Evolutionary conservation across 768 basidiomycete species (phyloP).

Genomic region (Rhizopogon salebrosus): DNA sequence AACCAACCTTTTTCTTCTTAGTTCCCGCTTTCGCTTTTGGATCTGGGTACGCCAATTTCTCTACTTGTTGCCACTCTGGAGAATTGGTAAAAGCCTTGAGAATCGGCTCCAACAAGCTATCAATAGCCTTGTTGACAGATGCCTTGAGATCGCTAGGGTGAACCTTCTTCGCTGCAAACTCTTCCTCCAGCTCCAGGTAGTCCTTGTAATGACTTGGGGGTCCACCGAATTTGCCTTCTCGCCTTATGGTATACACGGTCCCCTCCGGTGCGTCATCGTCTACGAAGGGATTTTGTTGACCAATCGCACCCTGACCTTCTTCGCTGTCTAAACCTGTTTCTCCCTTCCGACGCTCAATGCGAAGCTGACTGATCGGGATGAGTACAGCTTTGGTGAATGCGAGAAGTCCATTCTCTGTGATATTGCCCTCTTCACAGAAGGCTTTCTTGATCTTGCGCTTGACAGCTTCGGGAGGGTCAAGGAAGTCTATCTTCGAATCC

Average conservation of each 20-base stretch:
- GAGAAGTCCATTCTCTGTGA: slow-evolving; percentile 83
- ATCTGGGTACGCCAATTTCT: slow-evolving; percentile 81
- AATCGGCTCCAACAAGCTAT: slow-evolving; percentile 74
- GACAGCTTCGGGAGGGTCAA: slow-evolving; percentile 79
- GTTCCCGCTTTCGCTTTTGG: slow-evolving; percentile 56
- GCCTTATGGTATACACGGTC: slow-evolving; percentile 72
- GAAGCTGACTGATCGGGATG: slow-evolving; percentile 78
- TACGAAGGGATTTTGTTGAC: slow-evolving; percentile 60
- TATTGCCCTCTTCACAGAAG: slow-evolving; percentile 91
- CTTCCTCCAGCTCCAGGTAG: slow-evolving; percentile 62
- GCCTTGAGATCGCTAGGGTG: slow-evolving; percentile 91
- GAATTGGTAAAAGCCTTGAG: slow-evolving; percentile 69
- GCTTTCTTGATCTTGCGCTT: slow-evolving; percentile 88
- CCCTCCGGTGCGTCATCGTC: slow-evolving; percentile 69
- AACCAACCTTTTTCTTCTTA: slow-evolving; percentile 52
- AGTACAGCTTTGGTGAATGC: slow-evolving; percentile 83
- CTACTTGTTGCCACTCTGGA: slow-evolving; percentile 76
- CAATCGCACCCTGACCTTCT: slow-evolving; percentile 41
- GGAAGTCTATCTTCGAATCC: slow-evolving; percentile 96
- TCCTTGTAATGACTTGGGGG: slow-evolving; percentile 61
- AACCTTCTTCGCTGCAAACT: slow-evolving; percentile 70
- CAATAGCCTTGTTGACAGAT: slow-evolving; percentile 69
- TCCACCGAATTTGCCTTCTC: slow-evolving; percentile 82
- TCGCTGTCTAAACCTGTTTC: slow-evolving; percentile 35
- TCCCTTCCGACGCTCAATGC: slow-evolving; percentile 52